phyloP scores from a whole-genome alignment of 768 basidiomycete species.

The Kwoniella pini region DNA sequence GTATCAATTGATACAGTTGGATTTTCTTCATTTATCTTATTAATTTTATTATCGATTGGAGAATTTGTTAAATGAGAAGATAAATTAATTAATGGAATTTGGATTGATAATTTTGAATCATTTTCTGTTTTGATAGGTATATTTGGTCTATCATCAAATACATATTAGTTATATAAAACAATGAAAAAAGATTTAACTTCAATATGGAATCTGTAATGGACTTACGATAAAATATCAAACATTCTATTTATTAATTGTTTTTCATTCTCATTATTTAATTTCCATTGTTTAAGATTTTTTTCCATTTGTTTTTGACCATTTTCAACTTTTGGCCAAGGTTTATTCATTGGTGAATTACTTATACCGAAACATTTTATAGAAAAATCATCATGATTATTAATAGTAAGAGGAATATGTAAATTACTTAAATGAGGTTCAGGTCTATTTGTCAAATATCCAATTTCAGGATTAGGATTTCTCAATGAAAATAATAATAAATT shows the following conservation, averaged over 20 bases:
- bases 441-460: conserved; percentile 43
- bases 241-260: conserved; percentile 15
- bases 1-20: background rate
- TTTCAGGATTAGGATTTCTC: conserved; percentile 2
- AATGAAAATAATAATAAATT: conserved; percentile 53
- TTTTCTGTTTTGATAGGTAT: conserved; percentile 13
- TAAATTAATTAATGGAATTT: conserved; percentile 29
- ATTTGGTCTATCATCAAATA: no score
- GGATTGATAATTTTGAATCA: conserved; percentile 26
- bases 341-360: conserved; percentile 40
- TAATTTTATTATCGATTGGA: no score
- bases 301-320: conserved; percentile 42
- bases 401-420: background rate
- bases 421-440: conserved; percentile 20
- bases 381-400: background rate
- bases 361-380: conserved; percentile 27
- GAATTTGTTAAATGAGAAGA: no score
- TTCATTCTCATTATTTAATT: background rate
- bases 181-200: no score
- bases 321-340: conserved; percentile 54
- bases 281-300: conserved; percentile 22
- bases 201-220: no score
- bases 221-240: conserved; percentile 17
- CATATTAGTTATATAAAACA: no score
- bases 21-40: background rate